phyloP scores from a whole-genome alignment of 2,329 filamentous ascomycete genomes.

The Neurospora sp. region DNA sequence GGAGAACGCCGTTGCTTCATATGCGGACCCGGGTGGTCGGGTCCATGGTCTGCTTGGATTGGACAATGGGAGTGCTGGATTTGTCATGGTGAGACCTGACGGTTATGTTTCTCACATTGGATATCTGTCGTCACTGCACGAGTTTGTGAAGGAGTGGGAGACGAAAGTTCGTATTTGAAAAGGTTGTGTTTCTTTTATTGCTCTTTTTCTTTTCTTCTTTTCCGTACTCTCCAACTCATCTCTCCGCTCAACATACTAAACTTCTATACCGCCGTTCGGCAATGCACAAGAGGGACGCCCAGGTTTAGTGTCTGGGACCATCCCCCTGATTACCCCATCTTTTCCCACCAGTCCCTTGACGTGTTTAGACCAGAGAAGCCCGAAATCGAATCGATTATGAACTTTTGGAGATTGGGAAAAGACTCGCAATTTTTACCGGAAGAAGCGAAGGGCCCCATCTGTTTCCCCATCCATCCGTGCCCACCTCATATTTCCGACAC shows the following conservation, averaged over 20 bases:
- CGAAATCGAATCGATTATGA: background rate
- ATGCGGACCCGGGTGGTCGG: conserved; percentile 16
- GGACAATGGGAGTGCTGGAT: conserved; percentile 13
- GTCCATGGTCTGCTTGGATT: conserved; percentile 23
- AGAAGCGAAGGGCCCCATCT: background rate
- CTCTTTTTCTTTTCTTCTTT: background rate
- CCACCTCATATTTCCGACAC: background rate
- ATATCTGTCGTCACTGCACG: conserved; percentile 15
- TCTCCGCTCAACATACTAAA: background rate
- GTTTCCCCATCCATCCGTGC: background rate
- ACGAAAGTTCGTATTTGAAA: background rate
- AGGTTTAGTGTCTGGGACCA: background rate
- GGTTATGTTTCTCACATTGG: conserved; percentile 24
- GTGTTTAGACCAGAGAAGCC: background rate
- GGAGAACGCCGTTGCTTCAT: conserved; percentile 5
- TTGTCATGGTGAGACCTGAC: conserved; percentile 23
- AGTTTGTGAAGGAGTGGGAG: conserved; percentile 14
- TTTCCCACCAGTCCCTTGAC: background rate
- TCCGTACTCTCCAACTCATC: background rate
- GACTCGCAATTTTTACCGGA: background rate
- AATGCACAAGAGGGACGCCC: background rate
- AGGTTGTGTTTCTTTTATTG: background rate
- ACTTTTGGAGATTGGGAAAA: background rate
- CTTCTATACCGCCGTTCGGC: background rate
- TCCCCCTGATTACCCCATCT: background rate